phyloP scores from a whole-genome alignment of 495 filamentous ascomycete genomes.

The Podospora comata region DNA sequence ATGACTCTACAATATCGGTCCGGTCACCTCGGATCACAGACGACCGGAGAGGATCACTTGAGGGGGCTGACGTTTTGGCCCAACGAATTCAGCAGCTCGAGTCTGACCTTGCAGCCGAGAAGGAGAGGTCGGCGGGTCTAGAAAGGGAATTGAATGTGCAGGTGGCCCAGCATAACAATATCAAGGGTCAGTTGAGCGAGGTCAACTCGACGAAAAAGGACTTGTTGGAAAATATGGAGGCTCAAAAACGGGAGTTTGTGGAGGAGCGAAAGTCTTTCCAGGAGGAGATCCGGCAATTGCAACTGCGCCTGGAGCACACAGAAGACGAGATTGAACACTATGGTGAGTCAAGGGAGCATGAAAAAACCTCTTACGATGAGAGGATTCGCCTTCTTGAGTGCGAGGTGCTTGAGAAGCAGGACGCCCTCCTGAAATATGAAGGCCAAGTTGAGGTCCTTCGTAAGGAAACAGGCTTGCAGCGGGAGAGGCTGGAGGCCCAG shows the following conservation, averaged over 20 bases:
- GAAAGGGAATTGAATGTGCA: conserved; percentile 61
- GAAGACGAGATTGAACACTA: conserved; percentile 87
- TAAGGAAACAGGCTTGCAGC: conserved; percentile 53
- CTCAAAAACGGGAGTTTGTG: conserved; percentile 81
- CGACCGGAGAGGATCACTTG: conserved; percentile 38
- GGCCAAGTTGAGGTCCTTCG: conserved; percentile 54
- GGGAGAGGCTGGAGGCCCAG: conserved; percentile 51
- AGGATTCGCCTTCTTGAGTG: conserved; percentile 64
- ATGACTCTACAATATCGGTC: conserved; percentile 43
- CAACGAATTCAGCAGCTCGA: conserved; percentile 74
- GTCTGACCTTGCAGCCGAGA: conserved; percentile 64
- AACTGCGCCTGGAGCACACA: conserved; percentile 73
- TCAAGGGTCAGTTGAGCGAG: conserved; percentile 72
- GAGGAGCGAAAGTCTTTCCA: conserved; percentile 79
- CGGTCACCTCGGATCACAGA: conserved; percentile 35
- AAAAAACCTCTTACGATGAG: conserved; percentile 64
- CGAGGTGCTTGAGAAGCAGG: conserved; percentile 61
- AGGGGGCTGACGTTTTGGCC: conserved; percentile 37
- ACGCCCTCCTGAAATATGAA: conserved; percentile 55
- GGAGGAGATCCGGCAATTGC: conserved; percentile 69
- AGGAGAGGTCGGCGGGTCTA: conserved; percentile 46
- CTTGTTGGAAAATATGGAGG: conserved; percentile 90
- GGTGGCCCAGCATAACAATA: conserved; percentile 59
- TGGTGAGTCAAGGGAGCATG: conserved; percentile 77
- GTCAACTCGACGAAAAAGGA: conserved; percentile 89